Conservation (phyloP, 768 basidiomycete genomes). For the Naematelia aurantialba region DNA sequence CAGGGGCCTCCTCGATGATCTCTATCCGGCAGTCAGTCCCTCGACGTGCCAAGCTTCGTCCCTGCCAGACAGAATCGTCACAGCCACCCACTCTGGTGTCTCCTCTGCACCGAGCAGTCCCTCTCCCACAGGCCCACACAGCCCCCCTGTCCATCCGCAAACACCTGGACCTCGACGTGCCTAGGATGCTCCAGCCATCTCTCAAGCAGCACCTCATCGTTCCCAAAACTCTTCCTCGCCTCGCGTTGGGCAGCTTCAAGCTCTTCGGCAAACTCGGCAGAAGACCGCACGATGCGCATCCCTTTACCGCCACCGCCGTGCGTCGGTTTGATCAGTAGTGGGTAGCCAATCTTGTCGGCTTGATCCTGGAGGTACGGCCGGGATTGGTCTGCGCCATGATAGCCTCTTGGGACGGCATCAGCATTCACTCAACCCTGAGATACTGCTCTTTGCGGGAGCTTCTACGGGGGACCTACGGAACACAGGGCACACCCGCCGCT, state of each 20-base stretch:
- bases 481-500: slow-evolving; percentile 87
- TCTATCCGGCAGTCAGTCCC: slow-evolving; percentile 21
- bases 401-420: slow-evolving; percentile 55
- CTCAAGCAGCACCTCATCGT: slow-evolving; percentile 81
- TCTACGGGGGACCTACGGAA: slow-evolving; percentile 58
- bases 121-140: slow-evolving; percentile 94
- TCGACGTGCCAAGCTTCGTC: background rate
- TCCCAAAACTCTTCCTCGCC: slow-evolving; percentile 79
- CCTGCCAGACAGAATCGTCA: no score
- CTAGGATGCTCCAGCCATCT: slow-evolving; percentile 81
- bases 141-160: slow-evolving; percentile 74
- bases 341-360: slow-evolving; percentile 75
- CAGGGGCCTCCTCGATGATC: slow-evolving; percentile 67
- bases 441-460: no score
- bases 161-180: slow-evolving; percentile 92
- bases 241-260: slow-evolving; percentile 85
- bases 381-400: slow-evolving; percentile 80
- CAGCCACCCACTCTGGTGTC: slow-evolving; percentile 73
- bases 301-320: slow-evolving; percentile 95
- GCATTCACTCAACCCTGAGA: background rate
- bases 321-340: slow-evolving; percentile 92
- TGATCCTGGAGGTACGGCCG: slow-evolving; percentile 64
- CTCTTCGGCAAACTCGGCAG: slow-evolving; percentile 71
- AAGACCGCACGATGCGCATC: slow-evolving; percentile 73
- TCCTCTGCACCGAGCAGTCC: slow-evolving; percentile 83